Percentiles rank a stretch among this genome's conserved stretches.
Evolutionary conservation across 2,329 filamentous ascomycete species (phyloP).

Genomic region (Helminthosporium solani): DNA sequence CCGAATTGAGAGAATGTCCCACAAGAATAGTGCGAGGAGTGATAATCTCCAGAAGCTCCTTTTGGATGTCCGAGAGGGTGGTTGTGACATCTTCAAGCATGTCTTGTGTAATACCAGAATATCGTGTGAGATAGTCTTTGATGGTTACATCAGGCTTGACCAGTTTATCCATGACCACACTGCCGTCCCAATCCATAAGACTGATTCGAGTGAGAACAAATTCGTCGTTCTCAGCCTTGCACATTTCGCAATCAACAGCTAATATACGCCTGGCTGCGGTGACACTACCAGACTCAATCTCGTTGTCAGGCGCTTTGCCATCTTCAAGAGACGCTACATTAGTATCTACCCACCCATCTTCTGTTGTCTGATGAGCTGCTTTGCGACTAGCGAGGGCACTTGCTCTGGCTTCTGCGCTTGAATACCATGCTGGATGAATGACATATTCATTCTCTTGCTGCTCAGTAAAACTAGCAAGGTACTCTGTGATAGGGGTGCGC

Average conservation of each 20-base stretch:
- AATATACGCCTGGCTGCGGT: constrained; percentile 78
- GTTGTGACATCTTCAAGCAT: constrained; percentile 84
- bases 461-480: constrained; percentile 70
- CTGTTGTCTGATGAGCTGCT: constrained; percentile 48
- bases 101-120: constrained; percentile 86
- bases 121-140: constrained; percentile 83
- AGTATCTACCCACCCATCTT: constrained; percentile 81
- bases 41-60: constrained; percentile 70
- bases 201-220: constrained; percentile 88
- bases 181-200: constrained; percentile 81
- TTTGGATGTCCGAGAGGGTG: constrained; percentile 78
- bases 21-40: constrained; percentile 72
- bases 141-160: constrained; percentile 90
- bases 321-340: constrained; percentile 66
- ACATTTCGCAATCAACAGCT: constrained; percentile 97
- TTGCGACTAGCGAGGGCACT: constrained; percentile 57
- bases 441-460: constrained; percentile 81
- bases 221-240: constrained; percentile 75
- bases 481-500: constrained; percentile 78
- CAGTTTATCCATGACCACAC: constrained; percentile 80
- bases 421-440: constrained; percentile 75
- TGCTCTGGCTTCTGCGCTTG: constrained; percentile 55
- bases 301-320: constrained; percentile 64
- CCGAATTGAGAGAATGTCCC: constrained; percentile 79
- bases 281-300: constrained; percentile 78